Percentiles rank a stretch among this genome's conserved stretches.
phyloP scores from a whole-genome alignment of 345 rosid species.

The Aquilaria malaccensis region DNA sequence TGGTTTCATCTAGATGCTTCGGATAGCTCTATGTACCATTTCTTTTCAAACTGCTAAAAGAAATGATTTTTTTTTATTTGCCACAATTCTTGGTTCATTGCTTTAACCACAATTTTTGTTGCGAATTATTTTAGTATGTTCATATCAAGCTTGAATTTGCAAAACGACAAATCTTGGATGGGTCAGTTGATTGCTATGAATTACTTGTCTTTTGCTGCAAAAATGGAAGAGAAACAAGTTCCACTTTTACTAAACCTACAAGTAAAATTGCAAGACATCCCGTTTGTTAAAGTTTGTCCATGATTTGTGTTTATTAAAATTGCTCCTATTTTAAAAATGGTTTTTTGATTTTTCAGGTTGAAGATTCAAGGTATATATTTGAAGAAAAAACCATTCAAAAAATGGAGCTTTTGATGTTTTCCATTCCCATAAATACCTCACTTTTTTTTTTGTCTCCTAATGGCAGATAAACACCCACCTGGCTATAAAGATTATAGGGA shows the following conservation, averaged over 20 bases:
- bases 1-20: too few species aligned
- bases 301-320: constrained; percentile 3
- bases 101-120: constrained; percentile 65
- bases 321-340: constrained; percentile 1
- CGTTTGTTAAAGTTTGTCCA: constrained; percentile 23
- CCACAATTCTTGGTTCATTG: constrained; percentile 41
- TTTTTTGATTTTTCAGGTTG: constrained; percentile 43
- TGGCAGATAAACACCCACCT: too few species aligned
- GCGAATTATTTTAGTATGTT: constrained; percentile 88
- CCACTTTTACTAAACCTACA: constrained; percentile 78
- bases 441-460: too few species aligned
- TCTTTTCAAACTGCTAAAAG: too few species aligned
- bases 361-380: constrained; percentile 59
- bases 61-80: too few species aligned
- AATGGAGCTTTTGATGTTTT: constrained; percentile 24
- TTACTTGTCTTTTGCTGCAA: constrained; percentile 84
- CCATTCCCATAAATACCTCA: constrained; percentile 36
- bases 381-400: constrained; percentile 80
- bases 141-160: constrained; percentile 41
- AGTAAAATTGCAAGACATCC: constrained; percentile 35
- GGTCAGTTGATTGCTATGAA: constrained; percentile 81
- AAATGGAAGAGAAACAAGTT: constrained; percentile 82
- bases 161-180: constrained; percentile 86
- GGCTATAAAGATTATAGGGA: too few species aligned
- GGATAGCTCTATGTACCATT: too few species aligned